These are phyloP conservation scores for Xylariaceae sp. DNA, from an alignment of 2,329 filamentous ascomycete genomes.

Conservation along the genomic window DNA sequence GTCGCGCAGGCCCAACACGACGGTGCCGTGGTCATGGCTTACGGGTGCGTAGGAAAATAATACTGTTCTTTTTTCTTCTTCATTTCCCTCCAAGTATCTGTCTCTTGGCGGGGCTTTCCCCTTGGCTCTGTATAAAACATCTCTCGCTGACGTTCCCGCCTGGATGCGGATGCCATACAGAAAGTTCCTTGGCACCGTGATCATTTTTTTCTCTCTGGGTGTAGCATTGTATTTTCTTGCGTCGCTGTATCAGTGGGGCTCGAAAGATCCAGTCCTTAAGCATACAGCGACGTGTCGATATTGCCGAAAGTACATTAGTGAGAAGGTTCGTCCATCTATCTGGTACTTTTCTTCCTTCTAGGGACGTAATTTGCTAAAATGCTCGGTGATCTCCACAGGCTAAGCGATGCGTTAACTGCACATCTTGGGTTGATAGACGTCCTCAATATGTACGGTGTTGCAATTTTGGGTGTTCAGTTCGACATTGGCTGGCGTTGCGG, in stretches of 20 bases:
- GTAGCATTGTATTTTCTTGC: conserved; percentile 62
- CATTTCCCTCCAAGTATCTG: not conserved
- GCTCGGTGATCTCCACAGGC: conserved; percentile 30
- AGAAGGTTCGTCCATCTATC: conserved; percentile 21
- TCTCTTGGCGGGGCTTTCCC: no score
- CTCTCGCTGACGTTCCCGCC: no score
- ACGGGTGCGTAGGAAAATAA: conserved; percentile 47
- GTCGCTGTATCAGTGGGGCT: conserved; percentile 56
- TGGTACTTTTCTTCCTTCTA: not conserved
- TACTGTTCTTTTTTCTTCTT: not conserved
- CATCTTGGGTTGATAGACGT: conserved; percentile 54
- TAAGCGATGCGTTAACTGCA: conserved; percentile 51
- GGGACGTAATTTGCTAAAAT: not conserved
- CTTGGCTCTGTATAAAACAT: no score
- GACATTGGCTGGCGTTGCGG: no score
- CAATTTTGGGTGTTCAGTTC: no score
- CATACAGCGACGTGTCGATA: conserved; percentile 65
- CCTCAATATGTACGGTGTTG: no score
- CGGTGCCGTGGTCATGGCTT: conserved; percentile 68
- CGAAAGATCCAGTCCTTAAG: conserved; percentile 67
- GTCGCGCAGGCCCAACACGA: conserved; percentile 64
- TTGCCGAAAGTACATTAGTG: conserved; percentile 42
- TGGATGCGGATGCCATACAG: conserved; percentile 37
- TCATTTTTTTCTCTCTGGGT: conserved; percentile 65
- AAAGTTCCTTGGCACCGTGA: conserved; percentile 58